Evolutionary conservation across 2,329 filamentous ascomycete species (phyloP).

Genomic region (Teratosphaeria nubilosa): DNA sequence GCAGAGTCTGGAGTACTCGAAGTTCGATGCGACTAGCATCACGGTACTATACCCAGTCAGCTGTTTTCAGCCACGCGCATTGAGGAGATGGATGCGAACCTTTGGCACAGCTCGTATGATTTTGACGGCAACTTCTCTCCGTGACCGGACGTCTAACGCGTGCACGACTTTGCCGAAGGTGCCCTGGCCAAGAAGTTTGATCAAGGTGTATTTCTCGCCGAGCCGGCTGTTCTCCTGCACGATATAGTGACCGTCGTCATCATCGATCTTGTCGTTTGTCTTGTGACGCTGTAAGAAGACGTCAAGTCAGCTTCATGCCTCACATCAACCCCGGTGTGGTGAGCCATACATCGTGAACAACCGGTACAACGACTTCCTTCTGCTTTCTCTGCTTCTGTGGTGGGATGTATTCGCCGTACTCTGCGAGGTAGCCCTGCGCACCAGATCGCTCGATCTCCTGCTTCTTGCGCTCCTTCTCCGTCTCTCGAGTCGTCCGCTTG

Average conservation of each 20-base stretch:
- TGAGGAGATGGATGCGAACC: slow-evolving; percentile 9
- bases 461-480: slow-evolving; percentile 22
- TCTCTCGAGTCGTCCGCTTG: slow-evolving; percentile 60
- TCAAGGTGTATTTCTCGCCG: slow-evolving; percentile 82
- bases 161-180: slow-evolving; percentile 98
- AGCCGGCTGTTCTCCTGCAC: slow-evolving; percentile 78
- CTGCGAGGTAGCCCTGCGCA: slow-evolving; percentile 21
- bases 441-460: slow-evolving; percentile 20
- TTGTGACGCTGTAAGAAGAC: slow-evolving; percentile 17
- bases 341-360: slow-evolving; percentile 48
- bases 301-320: neutral
- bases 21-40: slow-evolving; percentile 93
- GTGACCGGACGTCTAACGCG: slow-evolving; percentile 68
- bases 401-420: slow-evolving; percentile 62
- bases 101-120: slow-evolving; percentile 98
- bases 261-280: slow-evolving; percentile 63
- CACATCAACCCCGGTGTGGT: neutral
- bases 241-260: slow-evolving; percentile 95
- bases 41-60: slow-evolving; percentile 49
- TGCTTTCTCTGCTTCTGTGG: slow-evolving; percentile 85
- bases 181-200: slow-evolving; percentile 84
- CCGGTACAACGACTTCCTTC: slow-evolving; percentile 49
- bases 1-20: slow-evolving; percentile 80
- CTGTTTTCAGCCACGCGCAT: neutral
- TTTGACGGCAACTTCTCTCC: slow-evolving; percentile 84